These are phyloP conservation scores for Penicillium oxalicum DNA, from an alignment of 2,329 filamentous ascomycete genomes.

Conservation along the genomic window DNA sequence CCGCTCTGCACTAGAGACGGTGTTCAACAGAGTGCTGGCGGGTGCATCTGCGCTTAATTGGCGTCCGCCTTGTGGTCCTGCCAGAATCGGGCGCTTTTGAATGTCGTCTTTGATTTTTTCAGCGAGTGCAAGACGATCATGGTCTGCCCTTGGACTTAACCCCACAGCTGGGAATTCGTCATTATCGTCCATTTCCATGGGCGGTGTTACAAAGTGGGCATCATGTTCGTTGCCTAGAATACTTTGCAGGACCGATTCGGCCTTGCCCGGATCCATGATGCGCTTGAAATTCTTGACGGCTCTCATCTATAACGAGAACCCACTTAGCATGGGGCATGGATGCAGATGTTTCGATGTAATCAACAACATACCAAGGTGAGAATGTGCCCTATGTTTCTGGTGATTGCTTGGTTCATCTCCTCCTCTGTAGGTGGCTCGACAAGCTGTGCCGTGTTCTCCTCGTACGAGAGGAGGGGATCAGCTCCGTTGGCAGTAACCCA, in stretches of 20 bases:
- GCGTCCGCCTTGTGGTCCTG: conserved; percentile 31
- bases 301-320: conserved; percentile 60
- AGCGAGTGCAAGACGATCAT: conserved; percentile 33
- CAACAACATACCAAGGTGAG: conserved; percentile 61
- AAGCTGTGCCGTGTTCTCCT: conserved; percentile 78
- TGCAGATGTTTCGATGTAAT: background rate
- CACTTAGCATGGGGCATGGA: background rate
- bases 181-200: conserved; percentile 45
- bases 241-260: conserved; percentile 48
- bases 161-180: conserved; percentile 26
- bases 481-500: conserved; percentile 82
- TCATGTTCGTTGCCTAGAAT: conserved; percentile 53
- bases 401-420: conserved; percentile 87
- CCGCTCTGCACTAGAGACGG: conserved; percentile 11
- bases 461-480: conserved; percentile 70
- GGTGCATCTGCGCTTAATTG: conserved; percentile 1
- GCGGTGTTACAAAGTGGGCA: conserved; percentile 53
- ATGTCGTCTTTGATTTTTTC: conserved; percentile 46
- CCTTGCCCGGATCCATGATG: conserved; percentile 55
- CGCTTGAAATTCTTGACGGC: conserved; percentile 84
- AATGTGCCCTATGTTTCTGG: conserved; percentile 78
- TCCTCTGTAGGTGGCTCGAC: conserved; percentile 81
- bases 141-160: conserved; percentile 4
- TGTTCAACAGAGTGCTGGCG: conserved; percentile 11
- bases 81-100: conserved; percentile 47